Conservation (phyloP, 768 basidiomycete genomes). For the Podaxis pistillaris region DNA sequence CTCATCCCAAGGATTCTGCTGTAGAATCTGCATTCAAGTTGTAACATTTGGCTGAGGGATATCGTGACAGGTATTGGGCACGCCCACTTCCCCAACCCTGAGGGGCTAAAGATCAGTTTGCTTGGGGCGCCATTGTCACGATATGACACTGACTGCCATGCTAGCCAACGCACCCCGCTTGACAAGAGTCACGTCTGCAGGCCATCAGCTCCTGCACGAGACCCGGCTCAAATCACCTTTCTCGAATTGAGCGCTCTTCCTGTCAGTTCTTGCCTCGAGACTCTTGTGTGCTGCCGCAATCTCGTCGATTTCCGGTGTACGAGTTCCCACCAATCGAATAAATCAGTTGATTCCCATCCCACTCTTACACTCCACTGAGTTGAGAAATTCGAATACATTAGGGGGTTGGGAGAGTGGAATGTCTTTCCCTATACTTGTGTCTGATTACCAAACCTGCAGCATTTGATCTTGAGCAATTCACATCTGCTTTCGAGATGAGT, state of each 20-base stretch:
- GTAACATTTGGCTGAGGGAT: too few species aligned
- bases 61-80: neutral
- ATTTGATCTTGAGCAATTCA: neutral
- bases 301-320: constrained; percentile 1
- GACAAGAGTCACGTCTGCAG: neutral
- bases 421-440: constrained; percentile 5
- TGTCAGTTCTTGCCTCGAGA: neutral
- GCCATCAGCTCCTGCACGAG: constrained; percentile 4
- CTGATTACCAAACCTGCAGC: neutral
- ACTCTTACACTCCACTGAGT: neutral
- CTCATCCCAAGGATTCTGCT: too few species aligned
- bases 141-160: neutral
- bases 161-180: neutral
- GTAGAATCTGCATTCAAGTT: too few species aligned
- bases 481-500: neutral
- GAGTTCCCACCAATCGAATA: neutral
- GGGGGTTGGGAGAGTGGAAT: neutral
- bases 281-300: constrained; percentile 1
- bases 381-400: constrained; percentile 11
- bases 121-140: neutral
- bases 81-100: neutral
- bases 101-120: neutral
- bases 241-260: neutral
- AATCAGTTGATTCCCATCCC: neutral
- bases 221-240: neutral